Percentiles rank a stretch among this genome's conserved stretches.
Conservation (phyloP, 176 grass and related monocot genomes). For the barley (Hordeum vulgare) region MorexV3_pseudomolecules_assembly NC_058519.1:631502441-631502940, state of each 20-base stretch:
- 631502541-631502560: not conserved
- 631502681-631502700: constrained; percentile 61
- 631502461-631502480: not conserved
- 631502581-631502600: not conserved
- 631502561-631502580: not conserved
- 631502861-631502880: constrained; percentile 92
- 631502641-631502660: constrained; percentile 18
- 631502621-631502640: not conserved
- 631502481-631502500: not conserved
- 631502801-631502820: constrained; percentile 1
- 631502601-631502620: not conserved
- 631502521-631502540: not conserved
- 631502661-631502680: constrained; percentile 58
- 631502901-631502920: constrained; percentile 24
- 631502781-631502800: not conserved
- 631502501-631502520: not conserved
- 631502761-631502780: not conserved
- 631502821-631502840: constrained; percentile 92
- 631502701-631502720: constrained; percentile 35
- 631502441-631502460: not conserved
- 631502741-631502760: too few relatives aligned
- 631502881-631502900: constrained; percentile 82
- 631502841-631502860: constrained; percentile 90
- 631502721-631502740: not conserved
- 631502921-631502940: not conserved